Percentiles rank a stretch among this genome's conserved stretches.
phyloP scores from a whole-genome alignment of 352 stramenopile species.

The Phytopythium oedochilum region DNA sequence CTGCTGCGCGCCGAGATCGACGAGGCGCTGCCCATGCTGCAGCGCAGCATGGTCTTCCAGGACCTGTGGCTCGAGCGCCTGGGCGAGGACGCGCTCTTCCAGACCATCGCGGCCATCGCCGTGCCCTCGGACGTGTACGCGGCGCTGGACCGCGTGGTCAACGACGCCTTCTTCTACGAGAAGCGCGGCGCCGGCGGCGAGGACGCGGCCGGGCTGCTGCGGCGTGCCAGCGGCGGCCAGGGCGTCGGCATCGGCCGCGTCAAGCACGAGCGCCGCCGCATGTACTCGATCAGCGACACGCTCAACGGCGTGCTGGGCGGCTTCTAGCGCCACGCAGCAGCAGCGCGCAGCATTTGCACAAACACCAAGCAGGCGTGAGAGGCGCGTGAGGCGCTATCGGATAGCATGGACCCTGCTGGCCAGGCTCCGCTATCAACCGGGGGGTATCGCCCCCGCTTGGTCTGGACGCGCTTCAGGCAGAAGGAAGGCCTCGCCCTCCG shows the following conservation, averaged over 20 bases:
- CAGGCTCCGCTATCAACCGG: too few species aligned
- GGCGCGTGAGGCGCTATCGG: too few species aligned
- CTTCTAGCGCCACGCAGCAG: slow-evolving; percentile 23
- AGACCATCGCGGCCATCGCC: slow-evolving; percentile 46
- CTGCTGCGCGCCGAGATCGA: slow-evolving; percentile 68
- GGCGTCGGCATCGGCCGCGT: slow-evolving; percentile 66
- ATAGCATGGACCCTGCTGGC: too few species aligned
- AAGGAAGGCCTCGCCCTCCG: too few species aligned
- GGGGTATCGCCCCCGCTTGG: too few species aligned
- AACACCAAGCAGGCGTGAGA: too few species aligned
- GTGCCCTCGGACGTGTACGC: slow-evolving; percentile 68
- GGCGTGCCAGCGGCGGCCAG: slow-evolving; percentile 40
- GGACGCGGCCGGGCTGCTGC: slow-evolving; percentile 14
- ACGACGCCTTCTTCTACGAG: slow-evolving; percentile 86
- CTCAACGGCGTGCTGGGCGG: slow-evolving; percentile 69
- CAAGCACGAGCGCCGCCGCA: slow-evolving; percentile 58
- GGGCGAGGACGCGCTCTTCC: slow-evolving; percentile 70
- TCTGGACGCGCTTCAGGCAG: too few species aligned
- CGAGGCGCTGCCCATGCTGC: slow-evolving; percentile 64
- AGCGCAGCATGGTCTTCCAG: slow-evolving; percentile 63
- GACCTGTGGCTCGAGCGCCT: slow-evolving; percentile 50
- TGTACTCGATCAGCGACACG: slow-evolving; percentile 77
- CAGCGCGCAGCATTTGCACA: not conserved
- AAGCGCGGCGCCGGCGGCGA: slow-evolving; percentile 26
- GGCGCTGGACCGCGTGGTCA: slow-evolving; percentile 68